These are phyloP conservation scores for Passiflora organensis DNA, from an alignment of 345 rosid genomes.

Conservation along the genomic window DNA sequence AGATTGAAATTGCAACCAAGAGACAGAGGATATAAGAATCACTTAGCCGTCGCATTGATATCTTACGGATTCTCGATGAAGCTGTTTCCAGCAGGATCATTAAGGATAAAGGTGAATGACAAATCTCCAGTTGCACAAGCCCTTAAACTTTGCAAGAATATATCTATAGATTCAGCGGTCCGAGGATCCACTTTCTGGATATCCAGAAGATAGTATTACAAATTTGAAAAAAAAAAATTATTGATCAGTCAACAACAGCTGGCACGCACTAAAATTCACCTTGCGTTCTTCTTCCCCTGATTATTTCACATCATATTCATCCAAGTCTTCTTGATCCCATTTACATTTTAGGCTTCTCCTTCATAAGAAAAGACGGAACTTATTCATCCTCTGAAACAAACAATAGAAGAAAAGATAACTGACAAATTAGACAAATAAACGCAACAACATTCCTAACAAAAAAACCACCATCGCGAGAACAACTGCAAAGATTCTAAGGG, in stretches of 20 bases:
- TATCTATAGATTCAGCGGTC: slow-evolving; percentile 86
- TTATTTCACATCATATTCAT: too few relatives aligned
- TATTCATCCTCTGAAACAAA: too few relatives aligned
- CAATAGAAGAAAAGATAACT: too few relatives aligned
- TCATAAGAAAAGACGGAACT: too few relatives aligned
- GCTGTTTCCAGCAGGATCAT: slow-evolving; percentile 96
- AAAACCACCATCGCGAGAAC: too few relatives aligned
- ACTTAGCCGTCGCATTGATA: background rate
- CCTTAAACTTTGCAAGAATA: slow-evolving; percentile 66
- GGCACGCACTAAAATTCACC: slow-evolving; percentile 31
- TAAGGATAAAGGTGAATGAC: slow-evolving; percentile 68
- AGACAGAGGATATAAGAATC: too few relatives aligned
- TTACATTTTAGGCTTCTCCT: too few relatives aligned
- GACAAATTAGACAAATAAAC: too few relatives aligned
- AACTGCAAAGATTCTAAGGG: too few relatives aligned
- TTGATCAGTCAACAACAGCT: background rate
- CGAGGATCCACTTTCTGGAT: slow-evolving; percentile 77
- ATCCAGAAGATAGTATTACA: slow-evolving; percentile 7
- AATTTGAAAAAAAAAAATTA: background rate
- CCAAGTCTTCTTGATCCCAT: too few relatives aligned
- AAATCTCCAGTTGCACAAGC: slow-evolving; percentile 66
- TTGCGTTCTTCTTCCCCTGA: slow-evolving; percentile 87
- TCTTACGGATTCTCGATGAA: slow-evolving; percentile 89
- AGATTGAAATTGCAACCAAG: too few relatives aligned
- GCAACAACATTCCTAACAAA: too few relatives aligned